Evolutionary conservation across 164 flowering plant genomes (phyloP).

Genomic region (Kalanchoe fedtschenkoi): DNA sequence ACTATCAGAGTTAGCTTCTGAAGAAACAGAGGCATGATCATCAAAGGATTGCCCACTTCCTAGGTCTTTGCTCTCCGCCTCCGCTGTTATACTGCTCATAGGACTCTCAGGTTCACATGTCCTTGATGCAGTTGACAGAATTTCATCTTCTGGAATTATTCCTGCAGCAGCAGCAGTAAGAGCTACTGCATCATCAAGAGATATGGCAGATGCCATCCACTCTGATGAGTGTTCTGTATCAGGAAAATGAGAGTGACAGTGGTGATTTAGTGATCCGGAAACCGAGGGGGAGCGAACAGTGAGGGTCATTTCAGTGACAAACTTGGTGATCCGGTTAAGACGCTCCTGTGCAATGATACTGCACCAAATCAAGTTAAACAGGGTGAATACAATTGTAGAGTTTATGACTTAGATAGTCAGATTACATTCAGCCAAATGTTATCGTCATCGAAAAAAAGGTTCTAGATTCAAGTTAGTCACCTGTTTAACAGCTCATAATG

Average conservation of each 20-base stretch:
- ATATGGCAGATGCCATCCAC: conserved; percentile 75
- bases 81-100: conserved; percentile 42
- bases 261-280: conserved; percentile 21
- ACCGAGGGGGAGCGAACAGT: conserved; percentile 30
- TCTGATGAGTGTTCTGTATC: conserved; percentile 23
- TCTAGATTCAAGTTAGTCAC: conserved; percentile 20
- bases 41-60: conserved; percentile 21
- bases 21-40: conserved; percentile 38
- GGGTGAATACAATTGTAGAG: conserved; percentile 6
- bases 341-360: conserved; percentile 93
- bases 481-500: conserved; percentile 95
- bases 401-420: too few species aligned
- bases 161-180: conserved; percentile 80
- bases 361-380: conserved; percentile 26
- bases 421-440: too few species aligned
- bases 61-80: conserved; percentile 20
- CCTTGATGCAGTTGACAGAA: conserved; percentile 27
- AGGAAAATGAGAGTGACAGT: conserved; percentile 27
- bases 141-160: conserved; percentile 46
- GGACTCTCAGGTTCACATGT: conserved; percentile 47
- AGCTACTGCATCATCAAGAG: conserved; percentile 52
- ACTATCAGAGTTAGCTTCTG: conserved; percentile 30
- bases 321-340: conserved; percentile 71
- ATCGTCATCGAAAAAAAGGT: background rate
- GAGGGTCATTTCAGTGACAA: conserved; percentile 54